These are phyloP conservation scores for Wickerhamiella shivajii DNA, from an alignment of 805 yeast species.

Conservation along the genomic window DNA sequence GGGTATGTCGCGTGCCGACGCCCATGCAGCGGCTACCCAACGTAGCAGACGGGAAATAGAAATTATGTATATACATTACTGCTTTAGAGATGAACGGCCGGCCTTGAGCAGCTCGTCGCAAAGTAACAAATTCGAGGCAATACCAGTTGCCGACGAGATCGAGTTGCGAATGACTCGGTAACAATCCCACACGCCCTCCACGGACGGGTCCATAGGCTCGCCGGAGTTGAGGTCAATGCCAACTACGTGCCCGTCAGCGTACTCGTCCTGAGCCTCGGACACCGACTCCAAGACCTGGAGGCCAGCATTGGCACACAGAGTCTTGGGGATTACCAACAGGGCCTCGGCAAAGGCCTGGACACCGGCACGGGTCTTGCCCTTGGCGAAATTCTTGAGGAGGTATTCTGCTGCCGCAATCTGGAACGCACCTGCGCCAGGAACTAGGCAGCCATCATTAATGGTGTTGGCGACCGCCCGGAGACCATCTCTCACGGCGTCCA, in stretches of 20 bases:
- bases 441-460: constrained; percentile 64
- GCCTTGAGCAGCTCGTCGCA: constrained; percentile 97
- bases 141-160: constrained; percentile 80
- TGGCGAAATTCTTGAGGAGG: constrained; percentile 44
- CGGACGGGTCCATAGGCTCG: constrained; percentile 87
- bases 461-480: constrained; percentile 88
- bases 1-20: no score
- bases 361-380: constrained; percentile 83
- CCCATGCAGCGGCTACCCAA: no score
- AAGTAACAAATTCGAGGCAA: constrained; percentile 76
- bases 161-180: constrained; percentile 90
- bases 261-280: constrained; percentile 78
- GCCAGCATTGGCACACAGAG: constrained; percentile 83
- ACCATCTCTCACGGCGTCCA: constrained; percentile 97
- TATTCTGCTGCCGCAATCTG: constrained; percentile 69
- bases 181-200: constrained; percentile 95
- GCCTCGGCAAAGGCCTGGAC: constrained; percentile 90
- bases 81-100: constrained; percentile 83
- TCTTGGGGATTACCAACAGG: constrained; percentile 79
- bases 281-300: constrained; percentile 83
- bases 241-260: constrained; percentile 49
- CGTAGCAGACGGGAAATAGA: no score
- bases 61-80: constrained; percentile 21
- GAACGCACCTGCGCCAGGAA: constrained; percentile 97
- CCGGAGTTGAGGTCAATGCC: constrained; percentile 88